A percentile compares a stretch with the other conserved stretches of the same genome.
phyloP scores from a whole-genome alignment of 2,329 filamentous ascomycete genomes.

The Neurospora sp. region DNA sequence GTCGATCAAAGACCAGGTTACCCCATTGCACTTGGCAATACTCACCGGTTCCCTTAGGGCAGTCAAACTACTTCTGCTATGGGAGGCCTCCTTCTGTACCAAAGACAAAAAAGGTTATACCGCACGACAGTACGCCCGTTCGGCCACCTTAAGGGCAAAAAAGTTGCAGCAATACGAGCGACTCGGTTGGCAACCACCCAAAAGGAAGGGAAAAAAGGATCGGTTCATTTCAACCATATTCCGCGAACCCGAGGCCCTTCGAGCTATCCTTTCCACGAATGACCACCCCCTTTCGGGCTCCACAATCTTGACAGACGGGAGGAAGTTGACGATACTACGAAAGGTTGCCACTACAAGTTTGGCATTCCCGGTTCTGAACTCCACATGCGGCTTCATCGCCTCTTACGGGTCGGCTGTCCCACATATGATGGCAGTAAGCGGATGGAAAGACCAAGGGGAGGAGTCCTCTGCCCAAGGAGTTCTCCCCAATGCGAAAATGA shows the following conservation, averaged over 20 bases:
- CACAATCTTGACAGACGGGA: background rate
- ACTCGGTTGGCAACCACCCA: background rate
- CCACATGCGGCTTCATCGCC: conserved; percentile 10
- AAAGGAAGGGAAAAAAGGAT: background rate
- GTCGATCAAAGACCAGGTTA: background rate
- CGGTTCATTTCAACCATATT: background rate
- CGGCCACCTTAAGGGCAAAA: background rate
- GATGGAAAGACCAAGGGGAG: conserved; percentile 4
- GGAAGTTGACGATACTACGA: background rate
- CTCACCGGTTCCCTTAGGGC: background rate
- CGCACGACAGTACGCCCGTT: background rate
- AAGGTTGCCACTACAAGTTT: background rate
- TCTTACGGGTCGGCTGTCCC: background rate
- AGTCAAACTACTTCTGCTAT: background rate
- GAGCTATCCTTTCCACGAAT: background rate
- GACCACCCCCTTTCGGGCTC: background rate
- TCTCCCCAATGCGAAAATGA: conserved; percentile 9
- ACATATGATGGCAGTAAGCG: conserved; percentile 9
- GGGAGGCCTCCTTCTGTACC: background rate
- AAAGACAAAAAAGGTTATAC: background rate
- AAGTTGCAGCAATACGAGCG: background rate
- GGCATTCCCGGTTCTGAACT: background rate
- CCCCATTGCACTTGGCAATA: background rate
- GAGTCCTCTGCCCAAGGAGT: background rate
- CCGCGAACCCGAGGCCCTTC: background rate